Evolutionary conservation across 768 basidiomycete species (phyloP), one percentile per base, ranked within the genome.

Genomic region (Mrakia frigida): DNA sequence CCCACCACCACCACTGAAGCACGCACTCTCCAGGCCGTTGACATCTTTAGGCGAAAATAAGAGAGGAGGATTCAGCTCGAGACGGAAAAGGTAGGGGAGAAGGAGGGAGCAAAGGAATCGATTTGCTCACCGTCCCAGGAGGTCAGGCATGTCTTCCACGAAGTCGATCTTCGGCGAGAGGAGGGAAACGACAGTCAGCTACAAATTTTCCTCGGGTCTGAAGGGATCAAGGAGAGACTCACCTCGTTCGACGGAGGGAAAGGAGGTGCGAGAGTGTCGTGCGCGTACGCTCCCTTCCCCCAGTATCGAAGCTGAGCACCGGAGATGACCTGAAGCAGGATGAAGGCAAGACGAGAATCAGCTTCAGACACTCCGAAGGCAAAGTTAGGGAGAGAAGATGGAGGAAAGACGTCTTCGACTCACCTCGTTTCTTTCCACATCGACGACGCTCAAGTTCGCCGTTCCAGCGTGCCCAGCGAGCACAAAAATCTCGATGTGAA

Each of bases 1-100:
- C 74, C 65, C 74, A 68, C 74, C 74, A 74, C 74, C 74, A 74
- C 31, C 46, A 50, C 50, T 74, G 74, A 21, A 74, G 61, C 0
- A 67, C 63, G 46, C 74, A 74, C 52, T 74, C 63, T 3, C 74
- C 74, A 52, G 74, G 74, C n/a, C 28, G 23, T 37, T 60, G 61
- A 16, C 73, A 74, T 39, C 52, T 59, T 9, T 0, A 6, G 14
- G 35, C 35, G 18, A 37, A 6, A 7, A 28, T 28, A 13, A 37
- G 14, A 1, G 25, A 5, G 28, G 23, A 59, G 28, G 39, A 39
- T 2, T 72, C 52, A 18, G 33, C 23, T 71, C 25, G 9, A 14
- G 16, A 2, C 4, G n/a, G 9, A 28, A 4, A 23, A 21, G 28
- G 43, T 33, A 7, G 50, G 13, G 4, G 35, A 11, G 14, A 52